Conservation (phyloP, 2,329 filamentous ascomycete species). For the Tolypocladium cylindrosporum region DNA sequence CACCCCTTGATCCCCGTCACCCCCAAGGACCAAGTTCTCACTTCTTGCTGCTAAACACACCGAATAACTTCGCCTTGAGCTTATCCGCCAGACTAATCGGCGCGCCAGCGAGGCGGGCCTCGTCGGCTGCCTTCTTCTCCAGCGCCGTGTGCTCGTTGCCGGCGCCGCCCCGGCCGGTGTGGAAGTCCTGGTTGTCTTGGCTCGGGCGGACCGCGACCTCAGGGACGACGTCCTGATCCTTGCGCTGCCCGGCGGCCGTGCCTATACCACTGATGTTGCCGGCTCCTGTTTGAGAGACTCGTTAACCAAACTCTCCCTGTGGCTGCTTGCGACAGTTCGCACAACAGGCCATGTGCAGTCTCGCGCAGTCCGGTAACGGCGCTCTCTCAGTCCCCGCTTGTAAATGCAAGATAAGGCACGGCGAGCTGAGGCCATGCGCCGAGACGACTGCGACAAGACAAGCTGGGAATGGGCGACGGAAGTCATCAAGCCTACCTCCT, state of each 20-base stretch:
- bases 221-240: conserved; percentile 43
- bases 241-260: conserved; percentile 26
- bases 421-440: not conserved
- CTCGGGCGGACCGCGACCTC: conserved; percentile 39
- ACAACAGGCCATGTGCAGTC: too few species aligned
- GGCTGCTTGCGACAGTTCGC: not conserved
- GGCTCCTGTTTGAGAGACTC: conserved; percentile 28
- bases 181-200: conserved; percentile 38
- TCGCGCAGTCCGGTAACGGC: not conserved
- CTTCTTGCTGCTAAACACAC: conserved; percentile 33
- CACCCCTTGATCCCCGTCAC: not conserved
- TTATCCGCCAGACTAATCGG: conserved; percentile 42
- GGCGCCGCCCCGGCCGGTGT: conserved; percentile 50
- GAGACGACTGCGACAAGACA: not conserved
- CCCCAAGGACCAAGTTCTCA: conserved; percentile 2
- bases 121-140: conserved; percentile 18
- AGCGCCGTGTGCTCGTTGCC: conserved; percentile 40
- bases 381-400: too few species aligned
- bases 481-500: conserved; percentile 34
- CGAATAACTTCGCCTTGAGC: conserved; percentile 46
- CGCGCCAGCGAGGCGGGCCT: conserved; percentile 14
- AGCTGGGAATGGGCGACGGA: too few species aligned
- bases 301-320: not conserved
- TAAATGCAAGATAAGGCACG: not conserved
- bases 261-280: conserved; percentile 48